These are phyloP conservation scores for Colletotrichum melonis DNA, from an alignment of 2,329 filamentous ascomycete species.

Conservation along the genomic window DNA sequence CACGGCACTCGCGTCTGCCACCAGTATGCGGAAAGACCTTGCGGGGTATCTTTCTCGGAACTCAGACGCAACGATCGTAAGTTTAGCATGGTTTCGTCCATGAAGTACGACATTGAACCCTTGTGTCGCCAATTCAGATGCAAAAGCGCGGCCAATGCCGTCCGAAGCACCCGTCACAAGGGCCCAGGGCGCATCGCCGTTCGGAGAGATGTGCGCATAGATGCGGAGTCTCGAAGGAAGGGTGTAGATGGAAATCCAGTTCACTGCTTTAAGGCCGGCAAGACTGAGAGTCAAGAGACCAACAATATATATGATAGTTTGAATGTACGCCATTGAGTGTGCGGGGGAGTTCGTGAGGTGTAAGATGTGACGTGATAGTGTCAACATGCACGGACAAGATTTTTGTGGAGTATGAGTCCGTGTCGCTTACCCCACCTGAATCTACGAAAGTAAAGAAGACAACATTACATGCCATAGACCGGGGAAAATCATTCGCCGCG, in stretches of 20 bases:
- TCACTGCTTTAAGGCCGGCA: neutral
- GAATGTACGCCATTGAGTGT: neutral
- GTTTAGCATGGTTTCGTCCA: neutral
- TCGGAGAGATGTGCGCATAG: neutral
- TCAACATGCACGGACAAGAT: no score
- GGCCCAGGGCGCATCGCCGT: neutral
- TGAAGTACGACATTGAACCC: neutral
- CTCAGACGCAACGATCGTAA: neutral
- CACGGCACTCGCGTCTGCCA: neutral
- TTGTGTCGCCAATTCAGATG: neutral
- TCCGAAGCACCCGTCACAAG: neutral
- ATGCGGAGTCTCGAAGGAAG: neutral
- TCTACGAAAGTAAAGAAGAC: no score
- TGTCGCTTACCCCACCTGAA: no score
- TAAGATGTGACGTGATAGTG: neutral
- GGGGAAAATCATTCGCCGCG: no score
- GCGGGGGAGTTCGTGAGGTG: neutral
- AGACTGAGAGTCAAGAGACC: neutral
- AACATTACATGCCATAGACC: no score
- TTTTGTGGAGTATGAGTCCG: no score
- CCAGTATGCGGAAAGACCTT: neutral
- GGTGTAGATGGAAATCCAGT: neutral
- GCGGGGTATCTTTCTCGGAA: neutral
- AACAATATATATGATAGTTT: neutral
- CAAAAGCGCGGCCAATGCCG: neutral